A percentile compares a stretch with the other conserved stretches of the same genome.
phyloP scores from a whole-genome alignment of 1,284 basidiomycete species.

The Ceratobasidium sp. region DNA sequence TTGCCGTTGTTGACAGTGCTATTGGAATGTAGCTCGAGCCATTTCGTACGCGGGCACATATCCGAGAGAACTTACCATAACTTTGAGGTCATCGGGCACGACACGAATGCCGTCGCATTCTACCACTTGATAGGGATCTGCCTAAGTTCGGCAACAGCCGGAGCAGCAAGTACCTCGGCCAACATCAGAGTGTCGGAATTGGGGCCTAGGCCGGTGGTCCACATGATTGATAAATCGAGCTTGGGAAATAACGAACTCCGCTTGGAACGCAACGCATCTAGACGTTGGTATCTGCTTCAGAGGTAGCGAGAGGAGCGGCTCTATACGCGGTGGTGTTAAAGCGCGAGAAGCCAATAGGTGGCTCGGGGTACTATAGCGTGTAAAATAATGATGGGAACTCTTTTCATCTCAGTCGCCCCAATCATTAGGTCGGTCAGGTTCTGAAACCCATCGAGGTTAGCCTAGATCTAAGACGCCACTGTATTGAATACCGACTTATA shows the following conservation, averaged over 20 bases:
- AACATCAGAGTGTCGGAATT: conserved; percentile 18
- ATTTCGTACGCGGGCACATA: background rate
- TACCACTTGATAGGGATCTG: background rate
- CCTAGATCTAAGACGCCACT: too few relatives aligned
- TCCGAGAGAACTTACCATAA: background rate
- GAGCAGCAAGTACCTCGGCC: conserved; percentile 10
- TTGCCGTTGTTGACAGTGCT: background rate
- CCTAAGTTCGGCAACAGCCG: conserved; percentile 4
- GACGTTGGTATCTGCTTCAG: background rate
- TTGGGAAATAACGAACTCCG: background rate
- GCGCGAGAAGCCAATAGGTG: conserved; percentile 1
- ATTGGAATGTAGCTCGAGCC: background rate
- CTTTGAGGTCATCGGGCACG: conserved; percentile 1
- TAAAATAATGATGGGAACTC: too few relatives aligned
- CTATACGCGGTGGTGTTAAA: conserved; percentile 16
- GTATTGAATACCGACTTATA: too few relatives aligned
- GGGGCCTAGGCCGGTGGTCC: conserved; percentile 5
- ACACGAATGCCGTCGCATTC: background rate
- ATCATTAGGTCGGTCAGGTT: too few relatives aligned
- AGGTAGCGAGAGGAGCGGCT: conserved; percentile 24
- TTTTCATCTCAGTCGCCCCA: too few relatives aligned
- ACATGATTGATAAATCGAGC: background rate
- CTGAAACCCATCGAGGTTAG: too few relatives aligned
- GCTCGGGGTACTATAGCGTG: too few relatives aligned
- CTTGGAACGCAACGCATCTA: background rate